Base-by-base conservation (phyloP, 331 rosid genomes). In the Malus hybrid region DNA sequence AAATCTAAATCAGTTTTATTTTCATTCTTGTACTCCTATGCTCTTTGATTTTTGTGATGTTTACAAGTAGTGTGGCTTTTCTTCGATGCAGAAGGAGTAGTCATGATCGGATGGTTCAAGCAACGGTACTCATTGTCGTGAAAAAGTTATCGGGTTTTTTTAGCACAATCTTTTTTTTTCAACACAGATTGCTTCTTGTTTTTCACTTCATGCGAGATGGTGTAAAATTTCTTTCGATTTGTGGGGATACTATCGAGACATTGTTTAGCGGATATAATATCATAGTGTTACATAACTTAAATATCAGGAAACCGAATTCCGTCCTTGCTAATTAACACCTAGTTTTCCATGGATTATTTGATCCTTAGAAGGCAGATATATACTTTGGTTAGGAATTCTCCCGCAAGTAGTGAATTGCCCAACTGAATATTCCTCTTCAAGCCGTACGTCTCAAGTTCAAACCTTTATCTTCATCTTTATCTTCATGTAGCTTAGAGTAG, bases 1-100 rank as follows among this genome's bases (percentile, higher is more conserved):
- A 27, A 75, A 14, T 15, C 46, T 67, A 42, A 48, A 16, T 48
- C 16, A 12, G 6, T 20, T 16, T 29, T 9, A 11, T 22, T 18
- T 64, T 31, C 15, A 3, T 33, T 50, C 31, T 7, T 31, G 13
- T 0, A 19, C 24, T 66, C 27, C 13, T 55, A 3, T 55, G 42
- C 7, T 54, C 14, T 32, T 44, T 54, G 32, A 27, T 75, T 22
- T 20, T 52, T 31, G 12, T 16, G 66, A 54, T 33, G 15, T 55
- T 6, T 75, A 57, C 9, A 27, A 66, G 18, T 28, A 6, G 36
- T 11, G 12, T 27, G 12, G 6, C 56, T 2, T 10, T 27, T 76
- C 57, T 11, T 55, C 52, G 78, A n/a, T 76, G 77, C 82, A 83
- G 87, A 69, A 12, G 44, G 83, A 83, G 78, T 79, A 79, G 48